Conservation (phyloP, 148 eudicot species). For the Silene uniflora region DNA sequence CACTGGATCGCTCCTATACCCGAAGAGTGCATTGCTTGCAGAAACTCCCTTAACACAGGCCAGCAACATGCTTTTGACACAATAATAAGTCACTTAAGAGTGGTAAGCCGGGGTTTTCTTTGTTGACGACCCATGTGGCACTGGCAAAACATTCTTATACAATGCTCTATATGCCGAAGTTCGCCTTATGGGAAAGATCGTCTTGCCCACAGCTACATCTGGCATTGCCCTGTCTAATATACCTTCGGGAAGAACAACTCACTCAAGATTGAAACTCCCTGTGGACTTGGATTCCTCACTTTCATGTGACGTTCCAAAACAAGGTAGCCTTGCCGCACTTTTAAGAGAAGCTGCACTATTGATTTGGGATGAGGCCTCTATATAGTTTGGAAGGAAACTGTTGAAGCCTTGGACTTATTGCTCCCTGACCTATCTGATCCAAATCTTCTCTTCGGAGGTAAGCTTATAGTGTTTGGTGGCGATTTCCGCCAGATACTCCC, state of each 20-base stretch:
- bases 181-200: not conserved
- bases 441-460: not conserved
- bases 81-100: not conserved
- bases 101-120: not conserved
- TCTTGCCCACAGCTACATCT: not conserved
- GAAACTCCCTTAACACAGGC: not conserved
- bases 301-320: conserved; percentile 1
- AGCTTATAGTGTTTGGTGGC: not conserved
- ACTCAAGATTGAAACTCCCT: not conserved
- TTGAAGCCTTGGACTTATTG: not conserved
- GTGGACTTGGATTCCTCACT: not conserved
- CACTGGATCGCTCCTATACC: not conserved
- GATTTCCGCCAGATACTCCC: not conserved
- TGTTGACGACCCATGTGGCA: not conserved
- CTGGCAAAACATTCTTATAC: not conserved
- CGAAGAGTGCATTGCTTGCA: not conserved
- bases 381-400: not conserved
- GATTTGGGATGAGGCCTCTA: not conserved
- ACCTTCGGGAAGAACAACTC: not conserved
- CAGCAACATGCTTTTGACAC: not conserved
- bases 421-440: not conserved
- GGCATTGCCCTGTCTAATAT: not conserved
- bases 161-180: not conserved
- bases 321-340: not conserved
- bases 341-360: not conserved